Percentiles rank a stretch among this genome's conserved stretches.
These are phyloP conservation scores for Syncephalastrum sp. DNA, from an alignment of 371 early-diverging fungal genomes.

Conservation along the genomic window DNA sequence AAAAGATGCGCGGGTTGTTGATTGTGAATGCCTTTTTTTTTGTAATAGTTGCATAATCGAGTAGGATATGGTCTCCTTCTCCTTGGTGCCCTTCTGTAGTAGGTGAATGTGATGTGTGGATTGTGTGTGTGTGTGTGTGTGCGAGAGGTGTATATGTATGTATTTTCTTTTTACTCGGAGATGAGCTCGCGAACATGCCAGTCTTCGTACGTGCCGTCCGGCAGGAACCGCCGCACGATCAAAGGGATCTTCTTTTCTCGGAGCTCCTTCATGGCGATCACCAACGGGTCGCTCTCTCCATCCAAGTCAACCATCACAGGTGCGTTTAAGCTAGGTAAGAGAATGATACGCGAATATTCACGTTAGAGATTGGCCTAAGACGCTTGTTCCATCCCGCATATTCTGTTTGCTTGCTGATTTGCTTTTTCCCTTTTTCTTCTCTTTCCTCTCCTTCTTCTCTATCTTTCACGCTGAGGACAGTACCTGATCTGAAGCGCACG, in stretches of 20 bases:
- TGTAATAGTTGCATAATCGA: no score
- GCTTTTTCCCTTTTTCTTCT: not conserved
- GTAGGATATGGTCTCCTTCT: no score
- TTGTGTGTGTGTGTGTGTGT: no score
- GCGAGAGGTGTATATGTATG: no score
- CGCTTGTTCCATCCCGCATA: not conserved
- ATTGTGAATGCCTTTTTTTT: no score
- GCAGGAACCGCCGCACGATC: constrained; percentile 94
- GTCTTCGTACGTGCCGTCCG: constrained; percentile 97
- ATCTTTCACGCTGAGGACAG: no score
- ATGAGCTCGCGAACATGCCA: constrained; percentile 97
- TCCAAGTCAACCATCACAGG: constrained; percentile 98
- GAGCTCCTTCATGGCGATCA: constrained; percentile 98
- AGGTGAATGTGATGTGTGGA: no score
- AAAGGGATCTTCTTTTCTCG: constrained; percentile 95
- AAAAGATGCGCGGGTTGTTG: no score
- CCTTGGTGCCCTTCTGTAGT: no score
- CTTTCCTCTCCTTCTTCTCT: not conserved
- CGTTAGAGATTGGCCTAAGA: no score
- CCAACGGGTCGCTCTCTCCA: constrained; percentile 96
- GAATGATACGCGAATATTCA: not conserved
- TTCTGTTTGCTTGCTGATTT: not conserved
- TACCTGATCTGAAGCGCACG: constrained; percentile 84
- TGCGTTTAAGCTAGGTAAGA: constrained; percentile 87
- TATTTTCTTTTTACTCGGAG: constrained; percentile 34